Evolutionary conservation across 495 filamentous ascomycete genomes (phyloP).

Genomic region (Polyplosphaeria fusca): DNA sequence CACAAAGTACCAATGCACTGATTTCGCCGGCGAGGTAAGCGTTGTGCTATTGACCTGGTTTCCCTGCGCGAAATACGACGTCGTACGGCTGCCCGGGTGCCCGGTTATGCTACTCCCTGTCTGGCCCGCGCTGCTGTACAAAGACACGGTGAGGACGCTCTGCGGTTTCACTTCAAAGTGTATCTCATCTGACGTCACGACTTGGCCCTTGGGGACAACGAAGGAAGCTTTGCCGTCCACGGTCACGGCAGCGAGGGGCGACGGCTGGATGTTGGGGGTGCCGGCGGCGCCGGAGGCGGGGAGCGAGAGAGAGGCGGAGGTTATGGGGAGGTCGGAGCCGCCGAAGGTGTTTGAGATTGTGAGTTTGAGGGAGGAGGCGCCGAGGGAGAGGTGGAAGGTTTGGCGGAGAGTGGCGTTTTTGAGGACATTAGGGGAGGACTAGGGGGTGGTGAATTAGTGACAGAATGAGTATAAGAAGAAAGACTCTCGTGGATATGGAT

Average conservation of each 20-base stretch:
- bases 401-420: conserved; percentile 62
- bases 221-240: conserved; percentile 53
- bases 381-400: conserved; percentile 59
- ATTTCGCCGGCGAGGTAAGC: conserved; percentile 44
- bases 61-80: conserved; percentile 55
- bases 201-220: conserved; percentile 56
- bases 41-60: conserved; percentile 43
- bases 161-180: conserved; percentile 50
- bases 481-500: too few relatives aligned
- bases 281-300: conserved; percentile 51
- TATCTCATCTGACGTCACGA: conserved; percentile 62
- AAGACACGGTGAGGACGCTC: conserved; percentile 54
- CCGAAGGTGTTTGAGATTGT: conserved; percentile 68
- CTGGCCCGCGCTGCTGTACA: conserved; percentile 60
- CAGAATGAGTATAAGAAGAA: background rate
- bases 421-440: conserved; percentile 34
- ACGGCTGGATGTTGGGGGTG: conserved; percentile 48
- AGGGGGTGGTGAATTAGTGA: background rate
- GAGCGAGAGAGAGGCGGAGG: conserved; percentile 54
- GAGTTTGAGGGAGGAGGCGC: conserved; percentile 54
- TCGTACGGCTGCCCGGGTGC: conserved; percentile 67
- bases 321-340: conserved; percentile 57
- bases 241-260: conserved; percentile 51
- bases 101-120: conserved; percentile 56
- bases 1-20: conserved; percentile 52